Base-by-base conservation (phyloP, 108 stramenopile species). In the Aurantiochytrium sp. region DNA sequence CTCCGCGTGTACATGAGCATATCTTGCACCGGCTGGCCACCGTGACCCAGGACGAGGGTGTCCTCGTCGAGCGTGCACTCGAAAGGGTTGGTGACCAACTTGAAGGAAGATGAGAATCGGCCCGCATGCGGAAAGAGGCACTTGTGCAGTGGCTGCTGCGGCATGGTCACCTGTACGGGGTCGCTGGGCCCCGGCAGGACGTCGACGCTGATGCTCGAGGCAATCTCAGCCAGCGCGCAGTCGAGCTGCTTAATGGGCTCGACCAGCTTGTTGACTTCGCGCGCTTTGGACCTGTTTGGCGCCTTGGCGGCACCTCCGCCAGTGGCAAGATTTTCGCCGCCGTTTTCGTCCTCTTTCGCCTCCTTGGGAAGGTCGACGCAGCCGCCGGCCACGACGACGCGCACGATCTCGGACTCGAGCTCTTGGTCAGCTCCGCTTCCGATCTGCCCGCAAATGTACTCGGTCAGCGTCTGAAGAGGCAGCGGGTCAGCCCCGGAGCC, bases 61-160 rank as follows among this genome's bases (percentile, higher is more conserved):
- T 87, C 91, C 27, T 92, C 69, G 55, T 54, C 52, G 6, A 48
- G 45, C 10, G 27, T 48, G 24, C 73, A 87, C 54, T 93, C 92
- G 50, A 88, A 48, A 0, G 93, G 93, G 87, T 93, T 93, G 3
- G 93, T 52, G 86, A 69, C 89, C 15, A 50, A 37, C 54, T 37
- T 48, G 3, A 91, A 55, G 24, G 90, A 41, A 15, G 15, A 53
- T 8, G 42, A 30, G 55, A 89, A 91, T 0, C 91, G 89, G 2
- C 31, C 24, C 3, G 90, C 89, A n/a, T 55, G 68, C 52, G 91
- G 91, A 21, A 93, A 89, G 3, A 92, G 45, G 37, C 88, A 87
- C 21, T 90, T 91, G 65, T 92, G 91, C 4, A 93, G 86, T 3
- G 91, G 91, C 91, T 93, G 92, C 90, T 93, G 92, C 27, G 92